phyloP scores from a whole-genome alignment of 2,329 filamentous ascomycete species.

The Penicillium vulpinum region DNA sequence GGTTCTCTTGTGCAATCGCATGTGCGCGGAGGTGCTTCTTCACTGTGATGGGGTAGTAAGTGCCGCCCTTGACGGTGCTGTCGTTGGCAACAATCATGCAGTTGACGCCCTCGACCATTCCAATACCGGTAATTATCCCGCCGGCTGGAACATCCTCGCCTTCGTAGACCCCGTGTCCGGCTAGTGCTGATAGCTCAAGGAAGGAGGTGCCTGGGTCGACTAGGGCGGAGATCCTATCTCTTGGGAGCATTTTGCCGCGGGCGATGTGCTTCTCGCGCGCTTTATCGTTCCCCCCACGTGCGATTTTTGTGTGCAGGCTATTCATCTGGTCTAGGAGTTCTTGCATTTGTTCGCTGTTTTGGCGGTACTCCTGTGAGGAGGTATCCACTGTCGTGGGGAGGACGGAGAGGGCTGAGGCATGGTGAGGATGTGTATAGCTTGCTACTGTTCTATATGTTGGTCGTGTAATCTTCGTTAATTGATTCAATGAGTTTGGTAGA shows the following conservation, averaged over 20 bases:
- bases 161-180: constrained; percentile 80
- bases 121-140: constrained; percentile 90
- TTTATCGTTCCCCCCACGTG: constrained; percentile 76
- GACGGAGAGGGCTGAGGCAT: constrained; percentile 79
- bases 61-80: constrained; percentile 94
- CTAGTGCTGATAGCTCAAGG: constrained; percentile 88
- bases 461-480: neutral
- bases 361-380: constrained; percentile 72
- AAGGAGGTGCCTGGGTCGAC: constrained; percentile 89
- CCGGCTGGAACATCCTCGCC: constrained; percentile 85
- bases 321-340: constrained; percentile 69
- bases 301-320: constrained; percentile 68
- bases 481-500: constrained; percentile 6
- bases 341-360: constrained; percentile 77
- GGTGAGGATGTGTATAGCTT: constrained; percentile 76
- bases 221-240: constrained; percentile 83
- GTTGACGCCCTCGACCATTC: constrained; percentile 82
- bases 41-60: constrained; percentile 95
- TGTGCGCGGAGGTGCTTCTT: constrained; percentile 97
- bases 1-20: constrained; percentile 85
- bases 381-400: constrained; percentile 75
- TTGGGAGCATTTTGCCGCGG: constrained; percentile 89
- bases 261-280: constrained; percentile 83
- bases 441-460: constrained; percentile 54
- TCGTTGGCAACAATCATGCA: constrained; percentile 96